These are phyloP conservation scores for Cercospora sp. DNA, from an alignment of 2,329 filamentous ascomycete species.

Conservation along the genomic window DNA sequence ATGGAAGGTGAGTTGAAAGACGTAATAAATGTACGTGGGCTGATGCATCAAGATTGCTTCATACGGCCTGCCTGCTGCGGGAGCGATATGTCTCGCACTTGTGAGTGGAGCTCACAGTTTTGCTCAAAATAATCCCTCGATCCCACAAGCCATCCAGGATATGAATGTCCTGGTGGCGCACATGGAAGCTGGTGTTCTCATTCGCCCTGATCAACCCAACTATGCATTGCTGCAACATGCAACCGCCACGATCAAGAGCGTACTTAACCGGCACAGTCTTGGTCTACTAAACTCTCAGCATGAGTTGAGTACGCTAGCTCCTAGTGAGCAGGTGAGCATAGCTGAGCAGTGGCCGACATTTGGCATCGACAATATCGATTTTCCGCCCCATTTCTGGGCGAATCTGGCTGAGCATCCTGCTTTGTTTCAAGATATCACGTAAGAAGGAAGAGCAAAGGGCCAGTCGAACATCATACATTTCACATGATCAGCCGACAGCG, in stretches of 20 bases:
- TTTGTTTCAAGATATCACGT: conserved; percentile 9
- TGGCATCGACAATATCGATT: conserved; percentile 22
- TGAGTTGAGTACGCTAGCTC: not conserved
- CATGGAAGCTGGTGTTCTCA: conserved; percentile 35
- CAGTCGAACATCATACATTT: not conserved
- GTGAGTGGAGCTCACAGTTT: conserved; percentile 24
- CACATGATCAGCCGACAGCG: not conserved
- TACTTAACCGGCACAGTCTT: conserved; percentile 26
- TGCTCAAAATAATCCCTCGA: not conserved
- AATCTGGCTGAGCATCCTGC: conserved; percentile 37
- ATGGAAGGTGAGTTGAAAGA: conserved; percentile 38
- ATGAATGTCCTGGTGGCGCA: conserved; percentile 39
- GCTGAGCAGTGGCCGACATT: conserved; percentile 13
- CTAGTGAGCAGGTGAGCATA: not conserved
- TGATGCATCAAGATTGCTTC: conserved; percentile 34
- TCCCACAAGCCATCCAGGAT: conserved; percentile 35
- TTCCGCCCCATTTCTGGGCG: conserved; percentile 38
- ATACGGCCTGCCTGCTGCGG: conserved; percentile 41
- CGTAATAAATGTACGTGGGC: not conserved
- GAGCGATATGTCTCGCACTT: conserved; percentile 36
- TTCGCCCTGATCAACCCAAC: conserved; percentile 35
- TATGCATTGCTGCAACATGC: conserved; percentile 35
- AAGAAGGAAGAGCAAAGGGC: not conserved
- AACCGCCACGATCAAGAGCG: conserved; percentile 35
- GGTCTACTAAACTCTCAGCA: conserved; percentile 1